Base-by-base conservation (phyloP, 2,329 filamentous ascomycete genomes). In the Alternaria infectoria region DNA sequence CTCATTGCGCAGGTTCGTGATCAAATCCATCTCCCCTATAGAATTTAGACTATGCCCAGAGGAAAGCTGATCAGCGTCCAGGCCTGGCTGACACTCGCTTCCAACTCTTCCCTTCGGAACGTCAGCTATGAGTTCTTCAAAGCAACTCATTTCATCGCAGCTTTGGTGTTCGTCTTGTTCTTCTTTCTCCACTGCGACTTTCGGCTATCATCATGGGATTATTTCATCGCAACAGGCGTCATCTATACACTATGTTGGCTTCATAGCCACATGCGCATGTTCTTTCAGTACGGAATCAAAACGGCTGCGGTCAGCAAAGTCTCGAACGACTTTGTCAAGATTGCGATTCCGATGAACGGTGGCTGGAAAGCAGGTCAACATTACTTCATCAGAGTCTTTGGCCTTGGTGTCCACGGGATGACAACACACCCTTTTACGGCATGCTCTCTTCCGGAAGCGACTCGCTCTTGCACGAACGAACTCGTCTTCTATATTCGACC, bases 121-220 rank as follows among this genome's bases (percentile, higher is more conserved):
- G 80, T 83, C 1, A 85, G 79, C 66, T 89, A 89, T 71, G 87
- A 90, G 66, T 86, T 87, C 69, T 89, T 89, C 83, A 89, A 89
- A 67, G 81, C 81, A 4, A 83, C 85, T 0, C 87, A 89, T 69
- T 83, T 85, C 62, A 60, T 86, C 19, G 82, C 83, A 4, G 86
- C 84, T 0, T 65, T 86, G 4, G 68, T 87, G 2, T 89, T 89
- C 67, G 77, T 88, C 17, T 54, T 89, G 9, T 87, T 88, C 70
- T 85, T 89, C 74, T 89, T 89, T 76, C 80, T 88, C 55, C 87
- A 89, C 75, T 89, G 87, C 71, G 83, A 86, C 71, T 85, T 83
- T 73, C 81, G 51, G 46, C 44, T 61, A 10, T 51, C 47, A 11
- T 26, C 56, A 12, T 84, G 85, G 85, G 84, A 89, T 76, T 89